phyloP scores from a whole-genome alignment of 2,329 filamentous ascomycete species.

The Xylaria sp. region DNA sequence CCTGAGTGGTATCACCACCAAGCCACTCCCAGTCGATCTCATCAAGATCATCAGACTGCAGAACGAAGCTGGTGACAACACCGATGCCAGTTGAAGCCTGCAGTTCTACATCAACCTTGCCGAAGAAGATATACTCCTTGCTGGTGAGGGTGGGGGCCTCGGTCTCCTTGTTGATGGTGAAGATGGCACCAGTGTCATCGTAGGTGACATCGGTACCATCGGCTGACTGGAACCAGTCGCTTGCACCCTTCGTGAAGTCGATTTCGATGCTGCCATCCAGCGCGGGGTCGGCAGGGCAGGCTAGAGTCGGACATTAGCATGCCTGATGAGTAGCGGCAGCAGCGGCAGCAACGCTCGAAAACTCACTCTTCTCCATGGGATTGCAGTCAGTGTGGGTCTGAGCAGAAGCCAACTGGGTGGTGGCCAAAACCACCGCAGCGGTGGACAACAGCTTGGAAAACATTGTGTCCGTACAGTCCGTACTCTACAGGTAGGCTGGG shows the following conservation, averaged over 20 bases:
- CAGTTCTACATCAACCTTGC: slow-evolving; percentile 77
- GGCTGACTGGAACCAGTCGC: slow-evolving; percentile 54
- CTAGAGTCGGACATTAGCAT: slow-evolving; percentile 39
- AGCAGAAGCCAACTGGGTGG: slow-evolving; percentile 52
- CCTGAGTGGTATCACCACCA: slow-evolving; percentile 71
- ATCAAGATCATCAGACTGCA: slow-evolving; percentile 89
- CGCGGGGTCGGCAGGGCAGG: slow-evolving; percentile 75
- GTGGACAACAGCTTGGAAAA: slow-evolving; percentile 50
- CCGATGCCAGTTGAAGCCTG: slow-evolving; percentile 80
- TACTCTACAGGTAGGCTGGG: neutral
- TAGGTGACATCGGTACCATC: slow-evolving; percentile 54
- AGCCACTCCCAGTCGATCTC: slow-evolving; percentile 98
- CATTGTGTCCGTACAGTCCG: slow-evolving; percentile 38
- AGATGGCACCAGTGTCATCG: slow-evolving; percentile 53
- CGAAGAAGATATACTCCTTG: slow-evolving; percentile 96
- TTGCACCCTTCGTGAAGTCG: slow-evolving; percentile 77
- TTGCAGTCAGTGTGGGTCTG: slow-evolving; percentile 62
- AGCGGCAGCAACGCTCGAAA: too few species aligned
- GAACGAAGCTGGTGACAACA: slow-evolving; percentile 85
- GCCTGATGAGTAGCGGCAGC: neutral
- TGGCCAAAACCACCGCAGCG: slow-evolving; percentile 52
- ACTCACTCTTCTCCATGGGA: slow-evolving; percentile 54
- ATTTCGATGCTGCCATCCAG: slow-evolving; percentile 65
- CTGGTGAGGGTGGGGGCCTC: slow-evolving; percentile 74
- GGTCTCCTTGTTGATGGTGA: slow-evolving; percentile 68